Base-by-base conservation (phyloP, 306 rosid species). In the Vigna angularis region DNA sequence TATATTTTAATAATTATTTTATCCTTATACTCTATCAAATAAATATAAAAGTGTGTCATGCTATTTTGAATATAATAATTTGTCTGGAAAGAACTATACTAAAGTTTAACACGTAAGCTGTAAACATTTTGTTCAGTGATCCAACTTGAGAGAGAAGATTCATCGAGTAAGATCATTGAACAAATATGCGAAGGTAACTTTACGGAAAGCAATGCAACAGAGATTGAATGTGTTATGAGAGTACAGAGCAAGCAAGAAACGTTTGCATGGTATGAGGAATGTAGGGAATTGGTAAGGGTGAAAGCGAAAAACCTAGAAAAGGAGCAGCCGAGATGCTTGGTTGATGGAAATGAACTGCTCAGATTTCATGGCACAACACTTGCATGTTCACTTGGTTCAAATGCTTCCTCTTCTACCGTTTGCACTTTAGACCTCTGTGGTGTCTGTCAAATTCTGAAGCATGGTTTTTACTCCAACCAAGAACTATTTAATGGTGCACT, bases 331-430 rank as follows among this genome's bases (percentile, higher is more conserved):
- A 76, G 88, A 48, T 88, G 89, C 50, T n/a, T 85, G 66, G 93
- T 77, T 5, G 89, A 90, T 75, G 96, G 96, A 30, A 87, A 90
- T 52, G 93, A 90, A 67, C 63, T 86, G 6, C 61, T 90, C 22
- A 82, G 88, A 78, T 90, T 88, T 83, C 78, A 88, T 42, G 88
- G 89, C 48, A 72, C 93, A 49, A 81, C 81, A 5, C 9, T 88
- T 51, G 83, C 84, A 59, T 90, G 96, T 65, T 83, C 95, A n/a
- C 80, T 88, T 30, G 92, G 84, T 52, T 8, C 57, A 6, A 67
- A 75, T 26, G 83, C 32, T 20, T 81, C 79, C 44, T 76, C 79
- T 49, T 76, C 73, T 15, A 53, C 7, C 20, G 58, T 69, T 0
- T 88, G 96, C 79, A 79, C 58, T 22, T 59, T 32, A 28, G 84